Evolutionary conservation across 2,329 filamentous ascomycete species (phyloP), one percentile per base, ranked within the genome.

Genomic region (Colletotrichum lini): DNA sequence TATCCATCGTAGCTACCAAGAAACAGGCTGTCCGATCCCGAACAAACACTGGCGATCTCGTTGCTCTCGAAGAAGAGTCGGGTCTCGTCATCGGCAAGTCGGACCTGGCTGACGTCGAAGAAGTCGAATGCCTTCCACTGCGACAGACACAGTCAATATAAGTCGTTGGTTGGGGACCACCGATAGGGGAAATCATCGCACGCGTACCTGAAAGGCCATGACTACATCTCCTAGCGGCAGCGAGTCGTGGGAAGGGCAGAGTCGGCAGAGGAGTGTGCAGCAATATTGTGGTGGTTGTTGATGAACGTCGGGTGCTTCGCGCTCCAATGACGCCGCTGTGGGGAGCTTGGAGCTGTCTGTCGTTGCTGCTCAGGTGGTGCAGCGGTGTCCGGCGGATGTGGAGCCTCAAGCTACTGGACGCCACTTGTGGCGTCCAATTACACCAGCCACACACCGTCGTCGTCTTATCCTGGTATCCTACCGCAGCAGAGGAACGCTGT

Each of bases 111-210:
- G 82, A 97, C 94, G 84, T 98, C 94, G 89, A 99, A 98, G 91
- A 99, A 99, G 88, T 97, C 95, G 86, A 99, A 99, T 77, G 93
- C 92, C 93, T 98, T 98, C 96, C 96, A 98, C 96, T 98, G 76
- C 26, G 12, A 10, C 16, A 73, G 72, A 67, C 30, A 40, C 35
- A 38, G 26, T 73, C 35, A 72, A 62, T 59, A 23, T 4, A 35
- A 9, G 54, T 50, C 12, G 9, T 49, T 10, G 9, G 7, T 16
- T n/a, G 30, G 26, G 18, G 13, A 18, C 16, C n/a, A 15, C n/a
- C 8, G 12, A n/a, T 12, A n/a, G 47, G 23, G 52, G 21, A 9
- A 50, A 30, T 26, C 1, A 10, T 23, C 5, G 47, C 50, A 52
- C 7, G 49, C 65, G 40, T 23, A 74, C 72, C 71, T 73, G 72